Evolutionary conservation across 106 monocot genomes (phyloP).

Genomic region (Dendrobium catenatum): DNA sequence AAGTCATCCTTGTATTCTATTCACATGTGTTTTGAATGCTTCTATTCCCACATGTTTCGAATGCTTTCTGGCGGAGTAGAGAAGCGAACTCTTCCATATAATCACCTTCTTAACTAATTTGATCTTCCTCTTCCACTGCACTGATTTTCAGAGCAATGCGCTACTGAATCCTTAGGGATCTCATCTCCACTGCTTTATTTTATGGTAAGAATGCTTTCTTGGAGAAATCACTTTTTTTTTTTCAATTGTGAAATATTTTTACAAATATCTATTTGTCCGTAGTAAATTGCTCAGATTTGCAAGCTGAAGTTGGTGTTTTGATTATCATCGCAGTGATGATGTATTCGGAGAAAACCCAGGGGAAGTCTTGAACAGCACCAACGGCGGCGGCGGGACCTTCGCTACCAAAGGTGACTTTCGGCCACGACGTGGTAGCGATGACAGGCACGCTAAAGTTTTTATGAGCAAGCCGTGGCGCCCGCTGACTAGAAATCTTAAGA

Average conservation of each 20-base stretch:
- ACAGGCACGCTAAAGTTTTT: slow-evolving; percentile 6
- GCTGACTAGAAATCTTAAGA: slow-evolving; percentile 42
- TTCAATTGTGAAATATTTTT: not conserved
- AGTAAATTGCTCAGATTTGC: not conserved
- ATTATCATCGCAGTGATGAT: slow-evolving; percentile 8
- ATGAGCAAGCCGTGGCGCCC: slow-evolving; percentile 61
- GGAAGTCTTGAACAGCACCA: not conserved
- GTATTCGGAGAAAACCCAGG: not conserved
- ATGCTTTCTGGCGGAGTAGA: not conserved
- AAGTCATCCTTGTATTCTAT: too few species aligned
- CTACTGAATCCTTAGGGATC: not conserved
- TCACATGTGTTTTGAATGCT: too few species aligned
- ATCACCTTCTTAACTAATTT: not conserved
- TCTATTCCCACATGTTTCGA: not conserved
- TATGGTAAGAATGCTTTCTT: not conserved
- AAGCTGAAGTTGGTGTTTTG: not conserved
- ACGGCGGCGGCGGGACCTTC: not conserved
- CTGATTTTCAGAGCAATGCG: not conserved
- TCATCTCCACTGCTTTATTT: not conserved
- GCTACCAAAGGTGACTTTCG: slow-evolving; percentile 15
- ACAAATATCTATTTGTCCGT: not conserved
- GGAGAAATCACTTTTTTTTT: not conserved
- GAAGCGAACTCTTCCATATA: not conserved
- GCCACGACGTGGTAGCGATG: slow-evolving; percentile 8
- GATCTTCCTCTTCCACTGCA: not conserved